Percentiles rank a stretch among this genome's conserved stretches.
phyloP scores from a whole-genome alignment of 306 rosid genomes.

The Boehmeria nivea region DNA sequence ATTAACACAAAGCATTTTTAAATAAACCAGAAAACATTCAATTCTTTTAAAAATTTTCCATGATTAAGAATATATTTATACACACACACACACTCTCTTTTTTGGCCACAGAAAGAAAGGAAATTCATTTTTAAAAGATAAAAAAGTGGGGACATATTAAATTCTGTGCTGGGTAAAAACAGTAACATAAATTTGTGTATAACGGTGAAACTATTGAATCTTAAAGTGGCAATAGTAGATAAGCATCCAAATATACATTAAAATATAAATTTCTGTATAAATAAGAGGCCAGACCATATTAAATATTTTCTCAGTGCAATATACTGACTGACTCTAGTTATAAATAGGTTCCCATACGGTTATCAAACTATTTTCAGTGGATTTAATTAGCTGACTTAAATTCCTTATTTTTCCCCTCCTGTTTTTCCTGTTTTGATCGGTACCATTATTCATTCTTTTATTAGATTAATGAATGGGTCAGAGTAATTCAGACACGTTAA shows the following conservation, averaged over 20 bases:
- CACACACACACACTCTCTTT: background rate
- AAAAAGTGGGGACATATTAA: background rate
- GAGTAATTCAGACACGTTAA: slow-evolving; percentile 3
- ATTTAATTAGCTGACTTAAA: slow-evolving; percentile 8
- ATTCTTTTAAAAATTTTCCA: background rate
- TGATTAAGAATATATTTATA: background rate
- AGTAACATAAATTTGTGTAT: background rate
- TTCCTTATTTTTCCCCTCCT: background rate
- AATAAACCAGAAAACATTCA: too few relatives aligned
- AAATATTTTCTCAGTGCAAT: background rate
- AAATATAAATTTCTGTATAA: background rate
- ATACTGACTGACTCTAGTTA: background rate
- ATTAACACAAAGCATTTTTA: too few relatives aligned
- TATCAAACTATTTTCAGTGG: slow-evolving; percentile 4
- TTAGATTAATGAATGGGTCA: background rate
- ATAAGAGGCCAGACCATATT: background rate
- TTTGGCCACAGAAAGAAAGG: background rate
- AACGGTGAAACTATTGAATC: background rate
- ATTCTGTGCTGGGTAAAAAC: background rate
- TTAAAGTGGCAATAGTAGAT: background rate
- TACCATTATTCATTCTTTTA: background rate
- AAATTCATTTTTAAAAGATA: too few relatives aligned
- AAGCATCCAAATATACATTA: background rate
- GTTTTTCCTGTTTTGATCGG: background rate
- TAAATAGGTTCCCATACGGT: slow-evolving; percentile 14